A percentile compares a stretch with the other conserved stretches of the same genome.
Evolutionary conservation across 306 rosid genomes (phyloP).

Genomic region (Adenanthera pavonina): DNA sequence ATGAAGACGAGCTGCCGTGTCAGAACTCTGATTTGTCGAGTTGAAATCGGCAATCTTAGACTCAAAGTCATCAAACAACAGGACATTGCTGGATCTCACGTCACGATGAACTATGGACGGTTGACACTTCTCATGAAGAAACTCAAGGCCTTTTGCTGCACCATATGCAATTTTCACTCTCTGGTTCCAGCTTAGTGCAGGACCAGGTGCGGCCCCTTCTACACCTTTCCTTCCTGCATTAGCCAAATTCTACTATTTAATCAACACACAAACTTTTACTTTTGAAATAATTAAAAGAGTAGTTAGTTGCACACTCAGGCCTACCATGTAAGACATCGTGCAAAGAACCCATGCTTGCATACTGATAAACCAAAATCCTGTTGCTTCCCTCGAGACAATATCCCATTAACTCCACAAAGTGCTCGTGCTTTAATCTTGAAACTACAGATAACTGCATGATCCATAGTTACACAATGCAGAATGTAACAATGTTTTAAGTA

Average conservation of each 20-base stretch:
- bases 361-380: conserved; percentile 80
- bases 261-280: conserved; percentile 4
- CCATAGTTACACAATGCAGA: conserved; percentile 13
- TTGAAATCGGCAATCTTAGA: conserved; percentile 91
- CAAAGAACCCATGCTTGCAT: conserved; percentile 87
- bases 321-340: conserved; percentile 93
- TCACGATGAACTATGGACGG: conserved; percentile 94
- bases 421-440: conserved; percentile 82
- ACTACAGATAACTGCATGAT: conserved; percentile 79
- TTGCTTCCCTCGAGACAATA: conserved; percentile 84
- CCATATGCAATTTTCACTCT: conserved; percentile 91
- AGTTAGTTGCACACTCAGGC: background rate
- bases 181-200: conserved; percentile 79
- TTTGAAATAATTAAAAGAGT: background rate
- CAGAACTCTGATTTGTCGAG: conserved; percentile 89
- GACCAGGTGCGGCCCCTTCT: conserved; percentile 98
- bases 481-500: background rate
- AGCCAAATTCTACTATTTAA: conserved; percentile 31
- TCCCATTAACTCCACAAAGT: conserved; percentile 88
- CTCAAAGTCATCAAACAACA: conserved; percentile 69
- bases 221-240: conserved; percentile 94
- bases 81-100: conserved; percentile 92
- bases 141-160: conserved; percentile 96
- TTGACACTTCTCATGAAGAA: conserved; percentile 88
- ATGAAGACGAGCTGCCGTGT: conserved; percentile 89